phyloP scores from a whole-genome alignment of 2,329 filamentous ascomycete species.

The Coniochaeta sp. region DNA sequence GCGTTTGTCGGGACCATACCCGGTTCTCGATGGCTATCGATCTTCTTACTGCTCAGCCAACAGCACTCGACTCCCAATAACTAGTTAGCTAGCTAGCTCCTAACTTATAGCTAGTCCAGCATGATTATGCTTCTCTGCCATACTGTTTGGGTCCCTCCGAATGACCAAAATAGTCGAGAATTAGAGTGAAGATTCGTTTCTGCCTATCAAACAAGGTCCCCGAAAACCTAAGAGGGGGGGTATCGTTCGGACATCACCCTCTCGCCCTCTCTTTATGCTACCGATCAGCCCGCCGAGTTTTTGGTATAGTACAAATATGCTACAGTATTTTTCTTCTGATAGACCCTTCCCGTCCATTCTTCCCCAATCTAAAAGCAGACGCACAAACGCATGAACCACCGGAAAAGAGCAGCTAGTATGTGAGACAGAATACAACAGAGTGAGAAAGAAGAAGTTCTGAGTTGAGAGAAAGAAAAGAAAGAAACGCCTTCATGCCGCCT shows the following conservation, averaged over 20 bases:
- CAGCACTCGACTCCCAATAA: background rate
- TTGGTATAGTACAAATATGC: constrained; percentile 1
- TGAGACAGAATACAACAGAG: background rate
- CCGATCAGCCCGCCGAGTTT: background rate
- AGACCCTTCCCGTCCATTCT: background rate
- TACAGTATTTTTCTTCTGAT: background rate
- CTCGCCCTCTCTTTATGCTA: background rate
- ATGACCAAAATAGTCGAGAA: too few species aligned
- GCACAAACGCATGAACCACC: background rate
- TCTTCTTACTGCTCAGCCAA: too few species aligned
- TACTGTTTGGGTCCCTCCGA: too few species aligned
- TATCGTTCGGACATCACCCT: too few species aligned
- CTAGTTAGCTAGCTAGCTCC: too few species aligned
- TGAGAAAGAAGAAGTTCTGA: background rate
- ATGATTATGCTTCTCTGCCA: too few species aligned
- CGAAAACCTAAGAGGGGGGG: too few species aligned
- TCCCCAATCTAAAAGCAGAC: background rate
- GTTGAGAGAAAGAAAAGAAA: background rate
- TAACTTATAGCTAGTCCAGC: too few species aligned
- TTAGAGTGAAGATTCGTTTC: constrained; percentile 1
- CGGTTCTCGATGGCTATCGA: too few species aligned
- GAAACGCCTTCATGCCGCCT: background rate
- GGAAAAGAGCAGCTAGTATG: background rate
- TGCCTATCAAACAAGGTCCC: background rate
- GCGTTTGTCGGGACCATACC: background rate